phyloP scores from a whole-genome alignment of 345 rosid genomes.

The Geranium rotundifolium region DNA sequence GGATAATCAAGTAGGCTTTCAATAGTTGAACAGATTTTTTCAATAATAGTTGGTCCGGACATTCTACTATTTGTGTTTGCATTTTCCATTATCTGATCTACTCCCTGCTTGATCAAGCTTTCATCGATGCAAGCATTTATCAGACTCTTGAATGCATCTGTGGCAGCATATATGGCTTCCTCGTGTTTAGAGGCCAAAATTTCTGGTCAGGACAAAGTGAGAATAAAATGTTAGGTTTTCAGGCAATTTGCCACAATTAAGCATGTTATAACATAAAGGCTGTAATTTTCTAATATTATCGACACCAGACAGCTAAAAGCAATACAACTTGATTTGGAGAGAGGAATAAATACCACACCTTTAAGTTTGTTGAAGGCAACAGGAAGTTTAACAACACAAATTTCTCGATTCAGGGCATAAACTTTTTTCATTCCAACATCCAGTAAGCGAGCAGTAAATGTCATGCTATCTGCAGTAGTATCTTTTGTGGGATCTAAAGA shows the following conservation, averaged over 20 bases:
- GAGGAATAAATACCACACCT: constrained; percentile 32
- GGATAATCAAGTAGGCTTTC: constrained; percentile 83
- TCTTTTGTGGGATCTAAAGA: constrained; percentile 47
- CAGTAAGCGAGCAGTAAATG: constrained; percentile 64
- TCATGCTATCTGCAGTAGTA: constrained; percentile 58
- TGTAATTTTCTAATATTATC: not conserved
- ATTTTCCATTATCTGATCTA: constrained; percentile 37
- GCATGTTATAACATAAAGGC: not conserved
- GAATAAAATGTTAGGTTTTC: not conserved
- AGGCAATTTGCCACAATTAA: not conserved
- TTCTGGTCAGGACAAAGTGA: constrained; percentile 37
- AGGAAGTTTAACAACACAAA: constrained; percentile 65
- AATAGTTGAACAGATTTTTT: constrained; percentile 60
- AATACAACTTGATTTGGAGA: too few species aligned
- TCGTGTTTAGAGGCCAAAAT: constrained; percentile 85
- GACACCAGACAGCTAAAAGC: constrained; percentile 5
- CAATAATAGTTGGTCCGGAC: constrained; percentile 66
- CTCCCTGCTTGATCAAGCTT: constrained; percentile 61
- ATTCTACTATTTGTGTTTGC: constrained; percentile 26
- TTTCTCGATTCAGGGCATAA: constrained; percentile 48
- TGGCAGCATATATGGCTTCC: constrained; percentile 81
- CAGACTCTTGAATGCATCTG: constrained; percentile 59
- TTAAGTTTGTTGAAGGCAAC: constrained; percentile 57
- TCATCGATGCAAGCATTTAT: constrained; percentile 67
- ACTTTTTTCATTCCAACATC: constrained; percentile 67